Evolutionary conservation across 2,329 filamentous ascomycete species (phyloP), one percentile per base, ranked within the genome.

Genomic region (Pseudocercospora eumusae): DNA sequence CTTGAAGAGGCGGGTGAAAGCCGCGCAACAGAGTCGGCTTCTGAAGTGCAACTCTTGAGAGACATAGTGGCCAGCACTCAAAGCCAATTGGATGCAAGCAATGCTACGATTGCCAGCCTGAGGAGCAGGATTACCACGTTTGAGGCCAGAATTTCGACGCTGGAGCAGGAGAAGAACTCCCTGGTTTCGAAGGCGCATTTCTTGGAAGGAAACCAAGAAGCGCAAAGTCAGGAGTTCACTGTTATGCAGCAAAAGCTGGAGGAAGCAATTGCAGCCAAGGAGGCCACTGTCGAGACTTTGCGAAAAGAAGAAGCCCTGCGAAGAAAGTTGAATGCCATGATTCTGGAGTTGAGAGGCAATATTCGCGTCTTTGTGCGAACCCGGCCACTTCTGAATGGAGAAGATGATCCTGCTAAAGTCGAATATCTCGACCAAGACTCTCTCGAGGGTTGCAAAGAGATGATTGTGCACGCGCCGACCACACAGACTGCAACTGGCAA

Each of bases 341-440:
- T 99, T 52, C 92, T 99, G 75, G 95, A 99, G 73, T 85, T 99
- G 63, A 97, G 96, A 76, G 95, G 95, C 70, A 99, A 99, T 74
- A 99, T 99, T 71, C 89, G 95, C 20, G 95, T 99, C 68, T 99
- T 99, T 86, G 98, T 93, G 73, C 88, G 95, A 74, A 93, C 98
- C 27, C 88, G 96, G 44, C 95, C 95, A 0, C 81, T 88, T 0
- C 80, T 90, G 21, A 76, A 79, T 0, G 88, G 90, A 61, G 77
- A 77, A 8, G 87, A 87, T 6, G 82, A 87, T 23, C 81, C 86
- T 11, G 92, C 93, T 2, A 84, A 86, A 56, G 90, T 98, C 66
- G 82, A 84, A 1, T 96, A 91, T 68, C 92, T 93, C 0, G 89
- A 98, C 68, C 59, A 63, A 53, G 73, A 75, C 59, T 75, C 80